These are phyloP conservation scores for Xylariomycetidae sp. DNA, from an alignment of 2,329 filamentous ascomycete genomes.

Conservation along the genomic window DNA sequence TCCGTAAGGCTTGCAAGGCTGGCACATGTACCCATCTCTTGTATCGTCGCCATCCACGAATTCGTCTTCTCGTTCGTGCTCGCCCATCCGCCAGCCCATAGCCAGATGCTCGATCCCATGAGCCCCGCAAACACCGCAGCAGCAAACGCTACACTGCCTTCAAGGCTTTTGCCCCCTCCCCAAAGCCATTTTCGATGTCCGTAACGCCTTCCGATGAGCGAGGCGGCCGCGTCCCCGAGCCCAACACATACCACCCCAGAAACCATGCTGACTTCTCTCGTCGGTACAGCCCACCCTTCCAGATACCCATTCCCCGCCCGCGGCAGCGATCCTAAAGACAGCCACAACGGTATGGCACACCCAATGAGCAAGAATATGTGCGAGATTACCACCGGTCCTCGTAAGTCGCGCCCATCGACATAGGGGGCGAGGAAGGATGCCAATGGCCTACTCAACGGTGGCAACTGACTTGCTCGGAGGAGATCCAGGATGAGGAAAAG, in stretches of 20 bases:
- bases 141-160: constrained; percentile 80
- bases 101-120: constrained; percentile 65
- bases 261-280: constrained; percentile 81
- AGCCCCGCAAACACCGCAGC: constrained; percentile 74
- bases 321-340: constrained; percentile 68
- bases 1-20: constrained; percentile 84
- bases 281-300: constrained; percentile 69
- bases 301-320: constrained; percentile 53
- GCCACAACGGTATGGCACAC: constrained; percentile 91
- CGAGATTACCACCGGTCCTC: constrained; percentile 89
- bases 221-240: constrained; percentile 90
- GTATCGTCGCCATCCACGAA: constrained; percentile 61
- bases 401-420: constrained; percentile 87
- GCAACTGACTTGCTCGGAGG: constrained; percentile 84
- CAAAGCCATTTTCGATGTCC: constrained; percentile 91
- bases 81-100: constrained; percentile 72
- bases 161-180: constrained; percentile 93
- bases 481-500: constrained; percentile 87
- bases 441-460: constrained; percentile 80
- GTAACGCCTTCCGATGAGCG: constrained; percentile 80
- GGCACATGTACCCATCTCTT: constrained; percentile 70
- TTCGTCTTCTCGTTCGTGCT: constrained; percentile 60
- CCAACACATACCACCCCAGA: constrained; percentile 91
- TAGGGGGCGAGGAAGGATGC: constrained; percentile 87
- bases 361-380: constrained; percentile 95